These are phyloP conservation scores for Bombardia bombarda DNA, from an alignment of 495 filamentous ascomycete species.

Conservation along the genomic window DNA sequence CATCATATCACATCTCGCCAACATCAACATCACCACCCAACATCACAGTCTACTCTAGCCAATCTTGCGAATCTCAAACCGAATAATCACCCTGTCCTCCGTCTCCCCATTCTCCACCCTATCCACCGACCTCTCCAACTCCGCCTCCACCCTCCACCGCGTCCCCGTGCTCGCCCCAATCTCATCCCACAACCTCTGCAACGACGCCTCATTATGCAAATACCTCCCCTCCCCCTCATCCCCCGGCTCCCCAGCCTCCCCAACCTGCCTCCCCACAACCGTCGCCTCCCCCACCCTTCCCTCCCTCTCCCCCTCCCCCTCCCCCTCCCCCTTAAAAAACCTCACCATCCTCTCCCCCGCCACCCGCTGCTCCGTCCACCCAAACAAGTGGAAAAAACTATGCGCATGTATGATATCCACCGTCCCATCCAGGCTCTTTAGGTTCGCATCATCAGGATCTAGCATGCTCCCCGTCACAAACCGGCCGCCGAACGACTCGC, in stretches of 20 bases:
- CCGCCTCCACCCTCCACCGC: constrained; percentile 30
- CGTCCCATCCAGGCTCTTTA: constrained; percentile 27
- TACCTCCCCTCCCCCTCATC: constrained; percentile 17
- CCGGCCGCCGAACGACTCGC: constrained; percentile 28
- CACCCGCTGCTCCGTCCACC: constrained; percentile 42
- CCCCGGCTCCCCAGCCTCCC: constrained; percentile 17
- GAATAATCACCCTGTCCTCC: neutral
- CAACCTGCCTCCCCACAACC: constrained; percentile 35
- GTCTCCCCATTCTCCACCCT: neutral
- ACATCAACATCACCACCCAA: too few species aligned
- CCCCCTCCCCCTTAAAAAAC: constrained; percentile 32
- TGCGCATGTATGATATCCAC: constrained; percentile 49
- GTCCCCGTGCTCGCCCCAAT: constrained; percentile 34
- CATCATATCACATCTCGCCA: too few species aligned
- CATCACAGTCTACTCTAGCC: too few species aligned
- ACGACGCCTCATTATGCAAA: constrained; percentile 32
- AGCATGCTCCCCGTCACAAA: constrained; percentile 50
- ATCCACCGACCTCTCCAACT: constrained; percentile 11
- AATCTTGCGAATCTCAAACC: too few species aligned
- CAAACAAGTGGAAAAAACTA: constrained; percentile 55
- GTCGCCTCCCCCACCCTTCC: constrained; percentile 34
- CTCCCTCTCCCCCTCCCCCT: constrained; percentile 32
- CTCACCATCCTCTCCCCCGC: constrained; percentile 37
- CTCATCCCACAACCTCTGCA: constrained; percentile 39
- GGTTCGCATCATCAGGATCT: constrained; percentile 21